A percentile compares a stretch with the other conserved stretches of the same genome.
phyloP scores from a whole-genome alignment of 2,329 filamentous ascomycete species.

The Aspergillus ustus region DNA sequence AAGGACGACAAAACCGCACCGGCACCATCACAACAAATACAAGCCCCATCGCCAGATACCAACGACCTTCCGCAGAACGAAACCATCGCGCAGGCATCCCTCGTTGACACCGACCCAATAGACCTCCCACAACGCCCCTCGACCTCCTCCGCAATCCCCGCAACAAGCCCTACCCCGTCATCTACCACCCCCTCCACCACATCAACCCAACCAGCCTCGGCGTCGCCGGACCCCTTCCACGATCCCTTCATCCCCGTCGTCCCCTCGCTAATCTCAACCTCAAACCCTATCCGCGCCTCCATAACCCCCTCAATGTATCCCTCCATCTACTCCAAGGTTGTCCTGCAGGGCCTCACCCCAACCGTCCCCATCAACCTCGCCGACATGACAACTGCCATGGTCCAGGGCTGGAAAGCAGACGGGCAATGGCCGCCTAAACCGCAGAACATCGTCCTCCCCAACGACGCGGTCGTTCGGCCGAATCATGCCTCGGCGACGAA shows the following conservation, averaged over 20 bases:
- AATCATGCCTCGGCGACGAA: conserved; percentile 3
- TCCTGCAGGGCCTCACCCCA: conserved; percentile 77
- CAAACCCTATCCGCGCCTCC: conserved; percentile 75
- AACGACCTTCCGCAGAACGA: conserved; percentile 24
- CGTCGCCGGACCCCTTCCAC: conserved; percentile 24
- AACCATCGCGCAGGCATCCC: conserved; percentile 29
- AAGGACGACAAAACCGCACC: conserved; percentile 13
- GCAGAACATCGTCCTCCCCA: conserved; percentile 35
- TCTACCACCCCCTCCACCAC: conserved; percentile 40
- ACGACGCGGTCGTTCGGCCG: conserved; percentile 30
- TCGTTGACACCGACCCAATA: conserved; percentile 31
- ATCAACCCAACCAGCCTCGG: conserved; percentile 25
- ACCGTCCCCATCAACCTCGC: conserved; percentile 85
- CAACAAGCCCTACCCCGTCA: conserved; percentile 35
- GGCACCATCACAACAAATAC: conserved; percentile 22
- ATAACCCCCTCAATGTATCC: conserved; percentile 76
- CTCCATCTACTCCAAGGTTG: conserved; percentile 87
- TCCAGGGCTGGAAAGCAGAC: conserved; percentile 89
- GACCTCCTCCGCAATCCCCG: conserved; percentile 36
- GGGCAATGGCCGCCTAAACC: conserved; percentile 86
- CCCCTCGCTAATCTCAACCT: conserved; percentile 71
- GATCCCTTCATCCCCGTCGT: conserved; percentile 72
- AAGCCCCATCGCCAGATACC: conserved; percentile 22
- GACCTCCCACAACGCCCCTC: conserved; percentile 37
- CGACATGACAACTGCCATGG: conserved; percentile 79